These are phyloP conservation scores for Kwoniella sp. DNA, from an alignment of 768 basidiomycete genomes.

Conservation along the genomic window DNA sequence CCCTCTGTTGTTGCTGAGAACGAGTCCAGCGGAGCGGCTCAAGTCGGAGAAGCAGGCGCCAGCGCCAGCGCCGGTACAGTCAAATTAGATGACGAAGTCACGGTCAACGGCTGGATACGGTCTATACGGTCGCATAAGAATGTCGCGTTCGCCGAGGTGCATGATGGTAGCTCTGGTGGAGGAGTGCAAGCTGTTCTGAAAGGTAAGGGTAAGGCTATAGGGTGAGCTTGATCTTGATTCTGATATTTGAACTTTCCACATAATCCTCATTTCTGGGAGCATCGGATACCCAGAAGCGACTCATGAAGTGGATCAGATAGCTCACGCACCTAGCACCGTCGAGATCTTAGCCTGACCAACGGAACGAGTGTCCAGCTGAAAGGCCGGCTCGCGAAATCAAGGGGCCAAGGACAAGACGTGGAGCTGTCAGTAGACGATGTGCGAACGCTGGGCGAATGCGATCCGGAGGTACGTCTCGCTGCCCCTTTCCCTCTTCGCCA, in stretches of 20 bases:
- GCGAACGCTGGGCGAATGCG: conserved; percentile 64
- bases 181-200: conserved; percentile 78
- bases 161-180: conserved; percentile 74
- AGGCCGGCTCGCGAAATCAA: conserved; percentile 61
- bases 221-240: conserved; percentile 26
- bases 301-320: too few relatives aligned
- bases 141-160: conserved; percentile 74
- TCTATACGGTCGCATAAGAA: conserved; percentile 84
- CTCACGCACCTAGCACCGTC: too few relatives aligned
- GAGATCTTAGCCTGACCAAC: conserved; percentile 59
- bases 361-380: conserved; percentile 64
- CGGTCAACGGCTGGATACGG: conserved; percentile 81
- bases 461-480: conserved; percentile 61
- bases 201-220: conserved; percentile 57
- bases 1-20: background rate
- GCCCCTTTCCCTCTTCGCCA: conserved; percentile 7
- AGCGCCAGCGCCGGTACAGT: too few relatives aligned
- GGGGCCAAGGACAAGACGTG: conserved; percentile 61
- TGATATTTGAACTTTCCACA: too few relatives aligned
- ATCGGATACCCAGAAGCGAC: too few relatives aligned
- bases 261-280: too few relatives aligned
- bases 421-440: conserved; percentile 63
- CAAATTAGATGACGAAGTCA: conserved; percentile 46
- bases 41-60: too few relatives aligned
- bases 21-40: too few relatives aligned